Evolutionary conservation across 148 eudicot species (phyloP).

Genomic region (Dianthus caryophyllus): DNA sequence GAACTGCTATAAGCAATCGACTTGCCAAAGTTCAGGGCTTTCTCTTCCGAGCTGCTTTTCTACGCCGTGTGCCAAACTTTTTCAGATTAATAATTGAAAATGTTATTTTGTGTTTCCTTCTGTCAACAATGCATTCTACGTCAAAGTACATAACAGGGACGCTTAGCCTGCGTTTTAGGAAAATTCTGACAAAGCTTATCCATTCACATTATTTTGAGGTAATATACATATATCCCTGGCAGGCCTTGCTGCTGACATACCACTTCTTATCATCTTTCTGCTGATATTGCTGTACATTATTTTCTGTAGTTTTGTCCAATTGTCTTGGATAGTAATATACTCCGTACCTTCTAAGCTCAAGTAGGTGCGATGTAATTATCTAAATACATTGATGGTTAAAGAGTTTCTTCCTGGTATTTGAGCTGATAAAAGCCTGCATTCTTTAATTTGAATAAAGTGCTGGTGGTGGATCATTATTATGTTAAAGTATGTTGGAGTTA

Average conservation of each 20-base stretch:
- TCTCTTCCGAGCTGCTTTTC: constrained; percentile 95
- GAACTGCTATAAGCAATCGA: constrained; percentile 93
- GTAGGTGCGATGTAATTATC: background rate
- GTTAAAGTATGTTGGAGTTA: background rate
- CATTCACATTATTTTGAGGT: constrained; percentile 97
- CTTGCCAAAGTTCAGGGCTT: constrained; percentile 98
- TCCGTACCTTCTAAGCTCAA: background rate
- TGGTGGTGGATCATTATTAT: constrained; percentile 1
- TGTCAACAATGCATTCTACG: constrained; percentile 78
- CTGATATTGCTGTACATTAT: background rate
- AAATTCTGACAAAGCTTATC: constrained; percentile 84
- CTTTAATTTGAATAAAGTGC: background rate
- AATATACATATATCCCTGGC: constrained; percentile 4
- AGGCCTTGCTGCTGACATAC: background rate
- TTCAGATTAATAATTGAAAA: constrained; percentile 85
- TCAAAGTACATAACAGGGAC: constrained; percentile 94
- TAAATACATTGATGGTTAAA: background rate
- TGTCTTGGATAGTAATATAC: background rate
- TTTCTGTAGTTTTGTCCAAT: background rate
- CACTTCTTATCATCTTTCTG: background rate
- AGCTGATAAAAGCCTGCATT: background rate
- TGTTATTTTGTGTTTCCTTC: constrained; percentile 77
- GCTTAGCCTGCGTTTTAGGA: constrained; percentile 79
- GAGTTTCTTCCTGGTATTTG: background rate
- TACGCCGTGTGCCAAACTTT: constrained; percentile 85